Base-by-base conservation (phyloP, 768 basidiomycete genomes). In the Xerocomellus chrysenteron region DNA sequence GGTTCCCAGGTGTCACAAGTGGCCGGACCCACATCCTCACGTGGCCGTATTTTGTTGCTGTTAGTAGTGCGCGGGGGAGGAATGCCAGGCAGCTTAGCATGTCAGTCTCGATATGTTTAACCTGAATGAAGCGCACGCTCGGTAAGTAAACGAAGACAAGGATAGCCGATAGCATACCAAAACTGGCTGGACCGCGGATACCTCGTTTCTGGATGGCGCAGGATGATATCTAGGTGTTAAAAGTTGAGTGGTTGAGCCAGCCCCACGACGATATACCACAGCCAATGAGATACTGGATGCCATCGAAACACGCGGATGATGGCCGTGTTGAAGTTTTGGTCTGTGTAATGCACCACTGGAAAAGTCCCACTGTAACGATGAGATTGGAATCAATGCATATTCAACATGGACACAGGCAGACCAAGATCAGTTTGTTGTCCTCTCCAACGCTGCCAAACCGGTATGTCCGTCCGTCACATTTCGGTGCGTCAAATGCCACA, bases 381-480 rank as follows among this genome's bases (percentile, higher is more conserved):
- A 33, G 16, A 12, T 61, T n/a, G 45, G 40, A n/a, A 59, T 35
- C 21, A 24, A 43, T n/a, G 10, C 16, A 32, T 26, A 24, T 19
- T 48, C 43, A 30, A 47, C 32, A 49, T 33, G 32, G 6, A 55
- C 17, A 54, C 24, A 49, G 19, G 70, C 83, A 52, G 68, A 94
- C 94, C 61, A 98, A 68, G 43, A 97, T 90, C 5, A 99, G 67
- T 69, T 95, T 95, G 69, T 95, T 97, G 65, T 99, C 97, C 70
- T 98, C 96, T 17, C 94, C 97, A 3, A 98, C 93, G 65, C 92
- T 95, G 2, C 90, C 94, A 65, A 99, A 98, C 9, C 96, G 83
- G 67, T 98, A 96, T 41, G 93, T 92, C 35, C 94, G 81, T 30
- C 89, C 88, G 62, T 95, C 92, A 62, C 92, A 92, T 19, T 89